These are phyloP conservation scores for Clarireedia homoeocarpa DNA, from an alignment of 2,329 filamentous ascomycete genomes.

Conservation along the genomic window DNA sequence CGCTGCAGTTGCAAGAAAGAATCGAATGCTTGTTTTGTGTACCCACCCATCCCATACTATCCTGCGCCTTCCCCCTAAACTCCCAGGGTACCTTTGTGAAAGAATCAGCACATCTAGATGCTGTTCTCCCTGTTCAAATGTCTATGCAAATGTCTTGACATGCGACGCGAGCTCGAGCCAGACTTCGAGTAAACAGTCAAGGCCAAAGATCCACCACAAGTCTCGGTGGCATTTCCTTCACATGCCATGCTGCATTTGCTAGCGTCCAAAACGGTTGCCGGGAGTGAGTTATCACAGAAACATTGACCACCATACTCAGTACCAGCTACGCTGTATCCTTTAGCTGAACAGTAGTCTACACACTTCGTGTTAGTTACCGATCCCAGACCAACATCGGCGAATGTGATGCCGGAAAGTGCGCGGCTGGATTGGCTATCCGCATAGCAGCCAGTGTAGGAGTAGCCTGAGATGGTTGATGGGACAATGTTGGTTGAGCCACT, in stretches of 20 bases:
- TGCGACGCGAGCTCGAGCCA: background rate
- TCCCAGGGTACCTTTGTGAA: background rate
- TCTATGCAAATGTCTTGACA: conserved; percentile 1
- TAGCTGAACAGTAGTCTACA: conserved; percentile 39
- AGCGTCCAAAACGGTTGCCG: conserved; percentile 36
- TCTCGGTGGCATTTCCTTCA: conserved; percentile 38
- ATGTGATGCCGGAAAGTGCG: conserved; percentile 33
- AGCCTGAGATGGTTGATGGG: conserved; percentile 25
- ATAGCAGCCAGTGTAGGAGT: conserved; percentile 38
- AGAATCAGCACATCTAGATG: background rate
- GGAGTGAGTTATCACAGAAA: conserved; percentile 39
- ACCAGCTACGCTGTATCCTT: conserved; percentile 39
- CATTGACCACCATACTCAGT: conserved; percentile 42
- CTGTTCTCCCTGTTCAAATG: background rate
- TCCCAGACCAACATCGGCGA: conserved; percentile 34
- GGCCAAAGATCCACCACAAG: conserved; percentile 43
- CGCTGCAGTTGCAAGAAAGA: too few species aligned
- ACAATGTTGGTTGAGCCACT: conserved; percentile 20
- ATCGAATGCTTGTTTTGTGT: too few species aligned
- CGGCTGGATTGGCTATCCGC: conserved; percentile 31
- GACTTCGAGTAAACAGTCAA: conserved; percentile 33
- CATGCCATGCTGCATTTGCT: conserved; percentile 41
- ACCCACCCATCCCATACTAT: too few species aligned
- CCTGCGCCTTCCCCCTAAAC: background rate
- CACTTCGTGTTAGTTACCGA: conserved; percentile 39